Evolutionary conservation across 176 grass and related monocot genomes (phyloP), one percentile per base, ranked within the genome.

Genomic region (barley (Hordeum vulgare)): DNA sequence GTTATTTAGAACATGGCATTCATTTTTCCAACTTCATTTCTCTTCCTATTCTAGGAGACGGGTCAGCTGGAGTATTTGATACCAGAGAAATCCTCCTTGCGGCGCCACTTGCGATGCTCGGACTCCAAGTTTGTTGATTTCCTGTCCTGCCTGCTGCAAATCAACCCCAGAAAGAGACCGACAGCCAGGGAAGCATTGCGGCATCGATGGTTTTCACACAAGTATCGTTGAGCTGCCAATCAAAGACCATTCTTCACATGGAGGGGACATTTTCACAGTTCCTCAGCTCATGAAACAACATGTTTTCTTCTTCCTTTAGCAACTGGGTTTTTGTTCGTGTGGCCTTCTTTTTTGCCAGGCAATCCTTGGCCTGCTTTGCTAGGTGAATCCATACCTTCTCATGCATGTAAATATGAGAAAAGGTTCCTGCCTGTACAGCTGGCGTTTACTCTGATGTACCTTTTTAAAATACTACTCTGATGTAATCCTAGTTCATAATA

Each of bases 61-160:
- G 91, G 70, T 77, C 85, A 98, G 74, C 40, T 89, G 80, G 96
- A 98, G 77, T 95, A 94, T 87, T 76, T 98, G 79, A 88, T 95
- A 80, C 93, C 96, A 13, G 93, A 95, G 83, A 98, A 90, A 85
- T 92, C 91, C 21, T 95, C 89, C 61, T 89, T 98, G 69, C 54
- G 79, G 71, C 79, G 78, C 40, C 93, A 92, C 54, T 85, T 98
- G 80, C 83, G 90, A 54, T 86, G 77, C 49, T 68, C 89, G 7
- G 96, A 98, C 87, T 75, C 86, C 18, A 89, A 92, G 78, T 98
- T 98, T 79, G 78, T 92, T 74, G 85, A 96, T 88, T 98, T 98
- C 71, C 68, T 98, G 45, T 92, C 87, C 21, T 95, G 86, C 80
- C 86, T 98, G 69, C 87, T 98, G 47, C 93, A 95, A 89, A 90